Evolutionary conservation across 495 filamentous ascomycete species (phyloP).

Genomic region (Talaromyces thailandensis): DNA sequence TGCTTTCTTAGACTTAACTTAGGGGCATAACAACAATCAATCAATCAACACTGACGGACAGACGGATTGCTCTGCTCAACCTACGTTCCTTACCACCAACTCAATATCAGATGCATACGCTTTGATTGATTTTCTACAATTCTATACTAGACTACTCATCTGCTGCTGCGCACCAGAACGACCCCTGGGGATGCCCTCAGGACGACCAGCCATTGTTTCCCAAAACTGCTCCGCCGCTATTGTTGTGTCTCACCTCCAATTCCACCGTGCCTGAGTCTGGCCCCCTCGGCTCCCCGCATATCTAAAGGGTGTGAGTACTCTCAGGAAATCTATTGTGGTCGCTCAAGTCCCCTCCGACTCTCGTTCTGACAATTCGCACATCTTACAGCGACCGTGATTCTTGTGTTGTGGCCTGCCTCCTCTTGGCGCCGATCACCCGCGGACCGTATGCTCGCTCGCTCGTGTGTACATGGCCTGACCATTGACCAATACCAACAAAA

Average conservation of each 20-base stretch:
- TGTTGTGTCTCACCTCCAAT: not conserved
- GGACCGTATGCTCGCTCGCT: not conserved
- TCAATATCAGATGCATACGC: not conserved
- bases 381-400: not conserved
- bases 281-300: not conserved
- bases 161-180: not conserved
- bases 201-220: not conserved
- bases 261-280: not conserved
- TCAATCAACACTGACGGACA: not conserved
- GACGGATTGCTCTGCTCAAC: not conserved
- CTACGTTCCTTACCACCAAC: not conserved
- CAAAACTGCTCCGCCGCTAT: not conserved
- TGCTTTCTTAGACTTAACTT: not conserved
- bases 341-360: not conserved
- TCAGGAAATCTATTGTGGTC: not conserved
- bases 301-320: not conserved
- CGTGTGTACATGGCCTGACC: conserved; percentile 1
- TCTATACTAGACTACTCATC: not conserved
- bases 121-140: not conserved
- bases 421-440: conserved; percentile 5
- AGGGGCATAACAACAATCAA: not conserved
- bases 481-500: not conserved
- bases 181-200: not conserved
- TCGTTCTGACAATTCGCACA: not conserved
- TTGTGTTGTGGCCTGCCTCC: conserved; percentile 4